Evolutionary conservation across 148 eudicot genomes (phyloP), one percentile per base, ranked within the genome.

Genomic region (Beta vulgaris): DNA sequence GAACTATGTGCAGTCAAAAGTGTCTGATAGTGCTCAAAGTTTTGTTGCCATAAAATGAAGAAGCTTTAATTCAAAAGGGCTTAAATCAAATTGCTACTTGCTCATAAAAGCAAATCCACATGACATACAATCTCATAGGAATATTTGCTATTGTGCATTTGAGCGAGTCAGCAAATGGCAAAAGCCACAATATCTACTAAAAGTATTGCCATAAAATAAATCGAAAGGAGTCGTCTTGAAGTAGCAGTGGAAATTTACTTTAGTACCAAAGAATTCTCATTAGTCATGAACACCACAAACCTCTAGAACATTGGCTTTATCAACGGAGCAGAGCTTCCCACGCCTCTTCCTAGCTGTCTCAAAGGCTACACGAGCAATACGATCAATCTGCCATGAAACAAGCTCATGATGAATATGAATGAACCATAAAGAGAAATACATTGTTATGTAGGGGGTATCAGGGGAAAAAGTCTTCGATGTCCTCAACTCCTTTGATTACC

Each of bases 241-340:
- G 4, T 39, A 39, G 43, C 9, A 39, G 9, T 39, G 4, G 9
- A 39, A 51, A 51, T 19, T 39, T 6, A 39, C 6, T 39, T 39
- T 5, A 23, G 10, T n/a, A 54, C 4, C 13, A 61, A 36, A 59
- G 54, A 42, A 48, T 7, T 46, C 6, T 29, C 21, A 69, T 28
- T 4, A 51, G 79, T 54, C 25, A 51, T 10, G 16, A 68, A 65
- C 15, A 67, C 37, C 60, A 81, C 73, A 67, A 73, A 95, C 98
- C 97, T 95, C 98, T 79, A 95, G 84, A 58, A 95, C 98, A 81
- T 95, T 95, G 73, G 98, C 98, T 86, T 95, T 95, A 78, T 95
- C 98, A 82, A 95, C 98, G 64, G 97, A 95, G 83, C 98, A 95
- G 65, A 95, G 97, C 84, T 91, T 92, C 68, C 96, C 88, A 65